Evolutionary conservation across 495 filamentous ascomycete genomes (phyloP).

Genomic region (Trypethelium eluteriae): DNA sequence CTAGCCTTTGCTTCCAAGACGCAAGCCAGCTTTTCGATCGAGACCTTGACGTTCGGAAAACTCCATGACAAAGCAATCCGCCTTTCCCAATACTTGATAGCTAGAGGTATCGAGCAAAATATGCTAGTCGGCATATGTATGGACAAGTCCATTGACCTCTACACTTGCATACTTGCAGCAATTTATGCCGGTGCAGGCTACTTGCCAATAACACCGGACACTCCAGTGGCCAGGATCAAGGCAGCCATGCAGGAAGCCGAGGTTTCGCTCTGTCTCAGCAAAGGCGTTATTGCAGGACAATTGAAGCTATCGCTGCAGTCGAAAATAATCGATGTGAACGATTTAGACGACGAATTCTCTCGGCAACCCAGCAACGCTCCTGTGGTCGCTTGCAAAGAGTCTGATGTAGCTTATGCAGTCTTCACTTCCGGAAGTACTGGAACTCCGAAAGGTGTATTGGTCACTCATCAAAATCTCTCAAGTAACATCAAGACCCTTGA

Average conservation of each 20-base stretch:
- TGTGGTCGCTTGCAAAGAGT: conserved; percentile 9
- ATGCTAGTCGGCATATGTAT: conserved; percentile 60
- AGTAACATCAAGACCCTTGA: conserved; percentile 57
- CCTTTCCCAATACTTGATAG: conserved; percentile 52
- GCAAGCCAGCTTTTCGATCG: conserved; percentile 27
- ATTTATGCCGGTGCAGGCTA: conserved; percentile 68
- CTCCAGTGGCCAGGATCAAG: conserved; percentile 47
- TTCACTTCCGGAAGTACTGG: conserved; percentile 63
- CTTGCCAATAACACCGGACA: conserved; percentile 59
- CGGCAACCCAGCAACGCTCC: conserved; percentile 15
- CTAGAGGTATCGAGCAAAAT: conserved; percentile 40
- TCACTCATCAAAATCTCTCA: conserved; percentile 60
- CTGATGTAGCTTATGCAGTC: conserved; percentile 43
- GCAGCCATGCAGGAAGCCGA: conserved; percentile 48
- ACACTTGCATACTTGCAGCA: conserved; percentile 62
- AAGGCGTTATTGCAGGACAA: neutral
- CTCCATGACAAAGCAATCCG: conserved; percentile 56
- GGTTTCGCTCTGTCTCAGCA: conserved; percentile 42
- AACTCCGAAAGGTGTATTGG: conserved; percentile 59
- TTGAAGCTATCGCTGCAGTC: neutral
- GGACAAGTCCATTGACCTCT: conserved; percentile 61
- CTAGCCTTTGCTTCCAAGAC: conserved; percentile 51
- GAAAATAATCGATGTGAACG: neutral
- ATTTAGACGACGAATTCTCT: neutral
- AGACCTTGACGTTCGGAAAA: conserved; percentile 51